phyloP scores from a whole-genome alignment of 495 filamentous ascomycete genomes.

The Cryomyces minteri region DNA sequence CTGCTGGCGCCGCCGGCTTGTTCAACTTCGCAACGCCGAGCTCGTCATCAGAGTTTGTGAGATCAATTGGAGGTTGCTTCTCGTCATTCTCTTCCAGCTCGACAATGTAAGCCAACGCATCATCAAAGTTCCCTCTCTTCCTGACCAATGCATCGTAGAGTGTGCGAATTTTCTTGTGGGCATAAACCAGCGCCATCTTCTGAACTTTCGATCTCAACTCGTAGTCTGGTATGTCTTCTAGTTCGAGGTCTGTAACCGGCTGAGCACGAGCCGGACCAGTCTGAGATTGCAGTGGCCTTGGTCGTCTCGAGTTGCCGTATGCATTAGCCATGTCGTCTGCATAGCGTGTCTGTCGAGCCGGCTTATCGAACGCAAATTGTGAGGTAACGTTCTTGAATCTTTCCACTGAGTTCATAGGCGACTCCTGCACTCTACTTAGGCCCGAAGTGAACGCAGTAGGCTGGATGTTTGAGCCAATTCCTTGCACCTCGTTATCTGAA shows the following conservation, averaged over 20 bases:
- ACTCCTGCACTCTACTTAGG: background rate
- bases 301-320: constrained; percentile 18
- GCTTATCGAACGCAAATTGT: constrained; percentile 1
- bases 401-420: background rate
- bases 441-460: constrained; percentile 14
- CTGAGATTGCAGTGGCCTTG: constrained; percentile 26
- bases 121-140: constrained; percentile 36
- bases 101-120: constrained; percentile 34
- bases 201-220: constrained; percentile 34
- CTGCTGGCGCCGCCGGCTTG: constrained; percentile 2
- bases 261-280: constrained; percentile 36
- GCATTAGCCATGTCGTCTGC: constrained; percentile 28
- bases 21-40: constrained; percentile 11
- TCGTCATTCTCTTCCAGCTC: constrained; percentile 8
- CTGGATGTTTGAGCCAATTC: constrained; percentile 14
- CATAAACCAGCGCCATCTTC: constrained; percentile 34
- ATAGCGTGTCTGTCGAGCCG: constrained; percentile 21
- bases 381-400: background rate
- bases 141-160: constrained; percentile 33
- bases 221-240: constrained; percentile 37
- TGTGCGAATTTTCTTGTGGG: constrained; percentile 27
- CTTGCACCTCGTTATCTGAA: constrained; percentile 10
- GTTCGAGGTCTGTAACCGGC: constrained; percentile 19
- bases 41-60: constrained; percentile 22
- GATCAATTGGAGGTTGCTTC: constrained; percentile 11